A percentile compares a stretch with the other conserved stretches of the same genome.
Conservation (phyloP, 2,329 filamentous ascomycete species). For the Nemania diffusa region DNA sequence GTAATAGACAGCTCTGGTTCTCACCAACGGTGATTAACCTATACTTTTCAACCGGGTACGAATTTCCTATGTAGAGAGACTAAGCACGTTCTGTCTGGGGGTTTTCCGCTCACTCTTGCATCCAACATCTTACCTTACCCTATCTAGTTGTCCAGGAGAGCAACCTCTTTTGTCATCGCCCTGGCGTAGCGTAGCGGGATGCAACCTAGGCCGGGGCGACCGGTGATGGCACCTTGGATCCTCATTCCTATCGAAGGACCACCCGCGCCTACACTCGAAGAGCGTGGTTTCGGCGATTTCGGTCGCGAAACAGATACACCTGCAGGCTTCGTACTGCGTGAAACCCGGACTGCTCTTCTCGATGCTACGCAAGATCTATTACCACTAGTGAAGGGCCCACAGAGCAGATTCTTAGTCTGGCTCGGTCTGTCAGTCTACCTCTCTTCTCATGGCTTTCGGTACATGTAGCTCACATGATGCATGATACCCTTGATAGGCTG, state of each 20-base stretch:
- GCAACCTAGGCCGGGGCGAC: neutral
- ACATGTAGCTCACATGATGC: neutral
- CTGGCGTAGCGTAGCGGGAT: neutral
- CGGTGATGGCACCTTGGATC: neutral
- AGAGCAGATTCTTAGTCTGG: conserved; percentile 32
- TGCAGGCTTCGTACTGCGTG: conserved; percentile 25
- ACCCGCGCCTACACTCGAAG: conserved; percentile 28
- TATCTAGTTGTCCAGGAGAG: neutral
- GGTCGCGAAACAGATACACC: conserved; percentile 23
- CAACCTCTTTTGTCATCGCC: neutral
- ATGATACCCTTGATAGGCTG: conserved; percentile 17
- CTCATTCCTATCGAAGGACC: conserved; percentile 6
- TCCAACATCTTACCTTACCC: neutral
- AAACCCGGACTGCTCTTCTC: conserved; percentile 32
- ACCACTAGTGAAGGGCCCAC: conserved; percentile 33
- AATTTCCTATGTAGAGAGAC: too few species aligned
- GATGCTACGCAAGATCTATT: conserved; percentile 34
- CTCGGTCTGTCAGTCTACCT: conserved; percentile 33
- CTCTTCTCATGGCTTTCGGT: neutral
- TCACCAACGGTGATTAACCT: too few species aligned
- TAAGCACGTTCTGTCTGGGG: neutral
- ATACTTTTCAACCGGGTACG: too few species aligned
- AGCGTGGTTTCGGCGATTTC: conserved; percentile 31
- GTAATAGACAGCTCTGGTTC: neutral
- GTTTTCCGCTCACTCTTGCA: neutral